Base-by-base conservation (phyloP, 345 rosid genomes). In the Citrus reticulata region DNA sequence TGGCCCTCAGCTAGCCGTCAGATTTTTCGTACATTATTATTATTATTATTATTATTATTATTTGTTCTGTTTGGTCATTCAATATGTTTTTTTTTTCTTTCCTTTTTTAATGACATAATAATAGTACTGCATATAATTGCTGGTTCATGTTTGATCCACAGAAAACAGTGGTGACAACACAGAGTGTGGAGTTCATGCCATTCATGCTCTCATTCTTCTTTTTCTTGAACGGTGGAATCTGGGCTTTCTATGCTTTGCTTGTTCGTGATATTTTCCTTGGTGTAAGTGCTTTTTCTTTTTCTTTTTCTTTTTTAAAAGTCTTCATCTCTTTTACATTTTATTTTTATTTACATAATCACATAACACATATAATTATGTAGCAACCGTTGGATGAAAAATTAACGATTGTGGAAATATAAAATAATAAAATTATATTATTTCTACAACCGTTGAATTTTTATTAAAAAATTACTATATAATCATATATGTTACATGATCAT, bases 181-280 rank as follows among this genome's bases (percentile, higher is more conserved):
- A 83, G 79, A 93, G 96, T 46, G 96, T 91, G 20, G 86, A 87
- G 80, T 93, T 82, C 83, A 90, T 93, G 96, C 98, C 94, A 2
- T 91, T 93, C 81, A 76, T 88, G 46, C 88, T 93, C 37, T 90
- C 98, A 2, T 89, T 90, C 40, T 90, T 83, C 84, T 69, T 89
- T 16, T 88, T 89, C 80, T 76, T 92, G 78, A 93, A 93, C 46
- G 93, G 95, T 7, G 93, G 86, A 7, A 79, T 86, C 37, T 93
- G 95, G 98, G 82, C 89, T 22, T 68, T 88, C 75, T 92, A 90
- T 63, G 96, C 98, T 24, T 24, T 87, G 14, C 90, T 92, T 54
- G 78, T 85, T 2, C 57, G 72, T 16, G 98, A 93, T 70, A 19
- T 66, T 37, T 89, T 89, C 69, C 84, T 93, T 25, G 86, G 82